Evolutionary conservation across 2,329 filamentous ascomycete species (phyloP).

Genomic region (Xylariaceae sp.): DNA sequence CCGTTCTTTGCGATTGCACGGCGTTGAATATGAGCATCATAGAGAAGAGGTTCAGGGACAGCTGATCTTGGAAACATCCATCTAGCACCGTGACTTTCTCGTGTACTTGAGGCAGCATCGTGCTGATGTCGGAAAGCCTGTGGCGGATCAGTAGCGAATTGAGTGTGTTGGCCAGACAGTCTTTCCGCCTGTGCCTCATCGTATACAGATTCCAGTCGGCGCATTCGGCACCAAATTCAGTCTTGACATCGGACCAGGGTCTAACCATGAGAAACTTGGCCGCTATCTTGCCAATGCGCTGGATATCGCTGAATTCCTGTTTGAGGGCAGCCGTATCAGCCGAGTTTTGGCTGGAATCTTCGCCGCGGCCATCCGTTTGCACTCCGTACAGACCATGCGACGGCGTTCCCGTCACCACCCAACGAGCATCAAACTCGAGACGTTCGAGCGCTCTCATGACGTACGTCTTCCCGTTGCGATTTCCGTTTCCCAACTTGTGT

Average conservation of each 20-base stretch:
- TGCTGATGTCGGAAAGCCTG: slow-evolving; percentile 62
- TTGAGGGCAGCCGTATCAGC: slow-evolving; percentile 28
- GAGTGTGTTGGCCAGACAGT: slow-evolving; percentile 64
- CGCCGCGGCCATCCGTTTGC: slow-evolving; percentile 35
- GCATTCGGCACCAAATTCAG: slow-evolving; percentile 49
- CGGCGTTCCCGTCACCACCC: slow-evolving; percentile 89
- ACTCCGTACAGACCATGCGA: slow-evolving; percentile 77
- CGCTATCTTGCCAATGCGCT: slow-evolving; percentile 61
- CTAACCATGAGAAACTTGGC: slow-evolving; percentile 67
- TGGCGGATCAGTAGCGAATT: slow-evolving; percentile 79
- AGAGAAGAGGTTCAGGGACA: slow-evolving; percentile 78
- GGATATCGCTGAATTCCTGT: slow-evolving; percentile 56
- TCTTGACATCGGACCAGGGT: slow-evolving; percentile 66
- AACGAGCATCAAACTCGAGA: slow-evolving; percentile 65
- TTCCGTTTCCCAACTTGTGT: slow-evolving; percentile 70
- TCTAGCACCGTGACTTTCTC: slow-evolving; percentile 70
- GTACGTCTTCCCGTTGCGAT: slow-evolving; percentile 48
- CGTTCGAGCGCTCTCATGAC: slow-evolving; percentile 47
- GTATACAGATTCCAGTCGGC: slow-evolving; percentile 72
- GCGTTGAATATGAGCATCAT: slow-evolving; percentile 82
- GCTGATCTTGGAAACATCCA: slow-evolving; percentile 77
- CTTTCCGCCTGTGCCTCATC: slow-evolving; percentile 51
- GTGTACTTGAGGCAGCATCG: slow-evolving; percentile 64
- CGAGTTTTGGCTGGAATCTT: not conserved
- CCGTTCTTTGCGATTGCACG: slow-evolving; percentile 78